Percentiles rank a stretch among this genome's conserved stretches.
Conservation (phyloP, 768 basidiomycete genomes). For the Pleurotus citrinopileatus region DNA sequence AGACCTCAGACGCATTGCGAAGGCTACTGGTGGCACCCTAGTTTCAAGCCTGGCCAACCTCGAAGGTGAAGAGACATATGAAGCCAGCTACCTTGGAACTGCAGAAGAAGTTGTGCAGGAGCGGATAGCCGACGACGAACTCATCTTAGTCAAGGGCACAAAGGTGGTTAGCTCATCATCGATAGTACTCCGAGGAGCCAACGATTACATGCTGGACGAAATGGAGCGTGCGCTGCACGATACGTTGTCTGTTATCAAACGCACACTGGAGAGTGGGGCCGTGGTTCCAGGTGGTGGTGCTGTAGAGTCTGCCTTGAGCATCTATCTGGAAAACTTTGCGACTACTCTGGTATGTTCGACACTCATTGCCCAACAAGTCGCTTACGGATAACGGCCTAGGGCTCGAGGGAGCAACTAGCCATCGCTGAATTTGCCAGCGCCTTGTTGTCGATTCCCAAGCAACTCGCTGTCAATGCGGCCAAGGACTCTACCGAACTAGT, state of each 20-base stretch:
- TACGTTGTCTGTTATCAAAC: slow-evolving; percentile 91
- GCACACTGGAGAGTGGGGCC: slow-evolving; percentile 92
- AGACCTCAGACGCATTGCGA: slow-evolving; percentile 94
- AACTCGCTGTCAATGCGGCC: slow-evolving; percentile 94
- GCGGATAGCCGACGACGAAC: slow-evolving; percentile 96
- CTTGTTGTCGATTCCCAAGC: slow-evolving; percentile 93
- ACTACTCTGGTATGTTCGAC: slow-evolving; percentile 78
- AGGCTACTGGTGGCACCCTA: slow-evolving; percentile 92
- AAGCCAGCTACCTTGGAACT: slow-evolving; percentile 82
- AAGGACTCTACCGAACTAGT: slow-evolving; percentile 98
- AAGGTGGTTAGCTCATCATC: slow-evolving; percentile 94
- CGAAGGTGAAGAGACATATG: slow-evolving; percentile 97
- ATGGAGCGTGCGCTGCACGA: slow-evolving; percentile 98
- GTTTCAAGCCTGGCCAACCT: slow-evolving; percentile 93
- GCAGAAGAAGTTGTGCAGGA: slow-evolving; percentile 98
- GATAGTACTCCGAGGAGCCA: slow-evolving; percentile 92
- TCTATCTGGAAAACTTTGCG: slow-evolving; percentile 98
- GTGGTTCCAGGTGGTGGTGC: slow-evolving; percentile 98
- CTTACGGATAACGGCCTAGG: slow-evolving; percentile 44
- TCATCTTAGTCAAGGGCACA: slow-evolving; percentile 96
- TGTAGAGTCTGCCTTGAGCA: slow-evolving; percentile 93
- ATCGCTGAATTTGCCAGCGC: slow-evolving; percentile 98
- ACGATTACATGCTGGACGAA: slow-evolving; percentile 99
- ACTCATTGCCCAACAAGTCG: slow-evolving; percentile 6
- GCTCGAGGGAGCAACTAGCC: slow-evolving; percentile 95